These are phyloP conservation scores for Xylaria sp. DNA, from an alignment of 2,329 filamentous ascomycete genomes.

Conservation along the genomic window DNA sequence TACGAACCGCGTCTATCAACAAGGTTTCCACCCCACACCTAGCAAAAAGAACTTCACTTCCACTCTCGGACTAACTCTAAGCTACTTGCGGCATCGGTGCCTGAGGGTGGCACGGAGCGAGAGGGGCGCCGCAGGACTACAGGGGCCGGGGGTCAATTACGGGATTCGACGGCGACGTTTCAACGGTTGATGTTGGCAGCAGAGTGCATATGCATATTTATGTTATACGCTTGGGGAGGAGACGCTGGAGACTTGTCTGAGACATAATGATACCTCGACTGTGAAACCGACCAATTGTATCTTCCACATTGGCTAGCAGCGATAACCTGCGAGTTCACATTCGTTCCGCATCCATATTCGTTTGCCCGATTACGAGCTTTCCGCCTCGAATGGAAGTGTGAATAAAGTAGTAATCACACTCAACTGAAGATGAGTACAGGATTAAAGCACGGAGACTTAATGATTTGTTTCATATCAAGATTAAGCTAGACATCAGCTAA, in stretches of 20 bases:
- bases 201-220: constrained; percentile 3
- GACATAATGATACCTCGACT: neutral
- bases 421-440: too few relatives aligned
- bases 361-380: too few relatives aligned
- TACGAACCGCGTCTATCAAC: neutral
- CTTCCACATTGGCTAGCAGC: neutral
- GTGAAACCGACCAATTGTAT: neutral
- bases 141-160: constrained; percentile 1
- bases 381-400: neutral
- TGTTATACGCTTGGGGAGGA: too few relatives aligned
- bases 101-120: neutral
- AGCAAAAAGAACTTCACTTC: constrained; percentile 26
- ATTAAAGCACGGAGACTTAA: too few relatives aligned
- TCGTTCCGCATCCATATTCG: neutral
- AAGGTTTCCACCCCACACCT: neutral
- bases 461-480: too few relatives aligned
- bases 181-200: neutral
- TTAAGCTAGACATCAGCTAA: neutral
- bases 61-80: constrained; percentile 17
- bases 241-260: neutral
- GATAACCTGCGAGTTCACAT: neutral
- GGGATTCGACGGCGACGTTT: neutral
- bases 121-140: neutral
- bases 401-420: too few relatives aligned
- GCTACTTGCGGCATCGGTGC: neutral